Conservation (phyloP, 208 protist genomes). For the Leptomonas seymouri region DNA sequence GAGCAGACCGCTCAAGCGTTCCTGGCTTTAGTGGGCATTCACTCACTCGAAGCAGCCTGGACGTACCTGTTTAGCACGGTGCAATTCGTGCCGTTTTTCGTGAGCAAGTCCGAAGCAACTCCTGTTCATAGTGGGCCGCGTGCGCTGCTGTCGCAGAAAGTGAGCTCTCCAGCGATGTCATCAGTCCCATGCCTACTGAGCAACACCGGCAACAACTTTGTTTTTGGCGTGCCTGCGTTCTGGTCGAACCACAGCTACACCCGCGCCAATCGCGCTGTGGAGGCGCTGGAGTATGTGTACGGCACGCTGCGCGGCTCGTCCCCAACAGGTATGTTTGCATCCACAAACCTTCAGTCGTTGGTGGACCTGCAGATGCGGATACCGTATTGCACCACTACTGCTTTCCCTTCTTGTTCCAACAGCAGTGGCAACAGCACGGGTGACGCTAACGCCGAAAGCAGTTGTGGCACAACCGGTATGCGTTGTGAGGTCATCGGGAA, state of each 20-base stretch:
- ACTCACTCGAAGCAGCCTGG: conserved; percentile 51
- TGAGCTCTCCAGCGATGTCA: conserved; percentile 6
- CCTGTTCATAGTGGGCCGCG: neutral
- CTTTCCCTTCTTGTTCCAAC: no score
- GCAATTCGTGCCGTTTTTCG: conserved; percentile 42
- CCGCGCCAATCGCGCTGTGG: conserved; percentile 2
- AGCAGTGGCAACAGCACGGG: neutral
- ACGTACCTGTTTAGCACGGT: conserved; percentile 45
- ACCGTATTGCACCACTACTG: conserved; percentile 22
- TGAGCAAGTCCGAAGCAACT: conserved; percentile 1
- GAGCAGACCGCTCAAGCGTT: conserved; percentile 33
- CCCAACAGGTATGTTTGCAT: conserved; percentile 4
- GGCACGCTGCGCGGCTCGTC: conserved; percentile 25
- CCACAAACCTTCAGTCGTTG: neutral
- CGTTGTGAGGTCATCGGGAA: conserved; percentile 33
- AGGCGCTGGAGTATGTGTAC: neutral
- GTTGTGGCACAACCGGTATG: conserved; percentile 8
- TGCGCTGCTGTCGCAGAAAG: neutral
- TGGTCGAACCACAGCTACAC: conserved; percentile 32
- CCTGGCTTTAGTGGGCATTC: conserved; percentile 42
- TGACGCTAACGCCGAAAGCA: neutral
- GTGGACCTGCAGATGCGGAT: conserved; percentile 14
- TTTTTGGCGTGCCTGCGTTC: conserved; percentile 34
- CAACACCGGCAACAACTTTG: conserved; percentile 23
- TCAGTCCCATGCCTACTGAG: neutral